phyloP scores from a whole-genome alignment of 1,139 yeast species.

The Maudiozyma humilis region DNA sequence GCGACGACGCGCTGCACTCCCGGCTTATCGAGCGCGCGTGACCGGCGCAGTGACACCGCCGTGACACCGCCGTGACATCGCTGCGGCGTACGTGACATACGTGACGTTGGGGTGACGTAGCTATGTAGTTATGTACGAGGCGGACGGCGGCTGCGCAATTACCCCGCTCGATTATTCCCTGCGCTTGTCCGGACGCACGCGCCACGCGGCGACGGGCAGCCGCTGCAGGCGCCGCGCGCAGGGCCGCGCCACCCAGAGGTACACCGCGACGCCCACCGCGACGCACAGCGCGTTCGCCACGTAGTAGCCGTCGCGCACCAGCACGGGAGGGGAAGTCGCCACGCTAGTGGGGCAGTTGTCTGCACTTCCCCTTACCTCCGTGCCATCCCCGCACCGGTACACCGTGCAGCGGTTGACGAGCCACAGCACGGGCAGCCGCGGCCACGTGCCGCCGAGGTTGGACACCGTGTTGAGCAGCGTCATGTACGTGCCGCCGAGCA shows the following conservation, averaged over 20 bases:
- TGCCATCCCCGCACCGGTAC: constrained; percentile 43
- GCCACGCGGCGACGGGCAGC: constrained; percentile 33
- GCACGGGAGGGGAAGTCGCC: constrained; percentile 8
- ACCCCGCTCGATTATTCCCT: too few relatives aligned
- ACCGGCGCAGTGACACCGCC: too few relatives aligned
- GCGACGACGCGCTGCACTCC: too few relatives aligned
- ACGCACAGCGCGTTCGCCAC: constrained; percentile 69
- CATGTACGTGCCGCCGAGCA: constrained; percentile 97
- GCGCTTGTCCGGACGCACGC: constrained; percentile 14
- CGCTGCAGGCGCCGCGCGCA: constrained; percentile 36
- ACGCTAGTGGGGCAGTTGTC: neutral
- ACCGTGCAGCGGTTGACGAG: constrained; percentile 72
- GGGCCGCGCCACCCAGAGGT: constrained; percentile 55
- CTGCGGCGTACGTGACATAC: too few relatives aligned
- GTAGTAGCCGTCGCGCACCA: constrained; percentile 74
- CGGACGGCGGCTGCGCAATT: too few relatives aligned
- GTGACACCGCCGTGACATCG: too few relatives aligned
- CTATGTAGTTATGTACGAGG: too few relatives aligned
- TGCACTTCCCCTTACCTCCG: constrained; percentile 16
- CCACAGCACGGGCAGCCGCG: constrained; percentile 65
- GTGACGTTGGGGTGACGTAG: too few relatives aligned
- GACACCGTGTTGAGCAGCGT: constrained; percentile 87
- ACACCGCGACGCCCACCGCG: constrained; percentile 54
- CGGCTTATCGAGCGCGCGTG: too few relatives aligned
- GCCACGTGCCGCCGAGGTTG: constrained; percentile 98